Base-by-base conservation (phyloP, 768 basidiomycete genomes). In the Dioszegia hungarica region DNA sequence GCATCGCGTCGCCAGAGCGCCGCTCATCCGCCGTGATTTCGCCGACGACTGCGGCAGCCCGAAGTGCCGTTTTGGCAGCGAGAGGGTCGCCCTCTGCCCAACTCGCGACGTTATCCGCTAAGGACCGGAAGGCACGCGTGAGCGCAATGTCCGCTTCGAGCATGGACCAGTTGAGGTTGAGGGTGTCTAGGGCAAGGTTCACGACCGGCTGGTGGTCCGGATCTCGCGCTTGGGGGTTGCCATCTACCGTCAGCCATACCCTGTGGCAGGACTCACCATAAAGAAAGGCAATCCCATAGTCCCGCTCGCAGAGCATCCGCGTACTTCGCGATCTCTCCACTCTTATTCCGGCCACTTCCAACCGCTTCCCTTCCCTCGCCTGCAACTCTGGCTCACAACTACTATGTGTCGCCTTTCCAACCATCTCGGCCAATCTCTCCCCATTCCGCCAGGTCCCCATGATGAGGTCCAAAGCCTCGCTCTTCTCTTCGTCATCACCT, bases 91-190 rank as follows among this genome's bases (percentile, higher is more conserved):
- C 82, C 25, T 87, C 81, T 24, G 89, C 75, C 73, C 85, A 86
- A 0, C 85, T 82, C 10, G 83, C 77, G 2, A 83, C 78, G 66
- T 84, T 83, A 38, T 83, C 81, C 39, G 91, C 79, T 40, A 94
- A 75, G 41, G 80, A 79, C 48, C 85, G 84, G 89, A 89, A 94
- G 3, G 90, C 82, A 55, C 88, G 84, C 0, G 86, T 82, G 41
- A 90, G 79, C 1, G 83, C 78, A 1, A 82, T 83, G 72, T 93
- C 88, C 0, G 88, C 81, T 64, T 94, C 87, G 20, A 88, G 80
- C 36, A 95, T 78, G 0, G 90, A 92, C 45, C 92, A 81, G 70
- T 93, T 92, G 62, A 91, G 81, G 74, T 95, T 95, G 73, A 93
- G 84, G 0, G 85, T 84, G 45, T 83, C 79, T 2, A 90, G n/a